Evolutionary conservation across 306 rosid species (phyloP), one percentile per base, ranked within the genome.

Genomic region (Erythrophleum fordii): DNA sequence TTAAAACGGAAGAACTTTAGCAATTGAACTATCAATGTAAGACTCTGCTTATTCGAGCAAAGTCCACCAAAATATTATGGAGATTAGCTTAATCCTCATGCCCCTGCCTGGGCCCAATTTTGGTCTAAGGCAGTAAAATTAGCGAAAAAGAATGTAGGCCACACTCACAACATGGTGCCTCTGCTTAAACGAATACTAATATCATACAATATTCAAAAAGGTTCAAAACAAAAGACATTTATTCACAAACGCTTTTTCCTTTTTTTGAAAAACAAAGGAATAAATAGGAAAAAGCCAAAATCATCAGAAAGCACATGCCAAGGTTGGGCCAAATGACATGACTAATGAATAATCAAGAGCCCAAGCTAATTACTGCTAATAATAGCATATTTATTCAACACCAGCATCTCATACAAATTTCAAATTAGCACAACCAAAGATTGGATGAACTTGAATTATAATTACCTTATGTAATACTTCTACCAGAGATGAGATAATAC

Each of bases 381-480:
- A n/a, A 52, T n/a, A n/a, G 56, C 23, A 51, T 5, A 51, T 51
- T 51, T 52, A 52, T 52, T 18, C 25, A 52, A 1, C 4, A 59
- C 1, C n/a, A 59, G 37, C 66, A n/a, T 44, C 68, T n/a, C 12
- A 44, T 6, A 58, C 51, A 42, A 16, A 81, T 37, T 51, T 5
- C 31, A 67, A 5, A 46, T 1, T 12, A 37, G 20, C 62, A 81
- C 23, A 58, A 18, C 8, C 26, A n/a, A 62, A 39, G 16, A 82
- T 55, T 56, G 20, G n/a, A 75, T 34, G 16, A 49, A 49, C 23
- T 80, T 45, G 42, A 78, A 79, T 55, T 75, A 51, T 45, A 18
- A 48, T 55, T 53, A 93, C 99, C 94, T 95, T 95, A 44, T 95
- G 99, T 71, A 95, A 90, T 49, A 98, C 99, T 86, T 95, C 99